Evolutionary conservation across 257 asterid species (phyloP), one percentile per base, ranked within the genome.

Genomic region (Jacaranda copaia): DNA sequence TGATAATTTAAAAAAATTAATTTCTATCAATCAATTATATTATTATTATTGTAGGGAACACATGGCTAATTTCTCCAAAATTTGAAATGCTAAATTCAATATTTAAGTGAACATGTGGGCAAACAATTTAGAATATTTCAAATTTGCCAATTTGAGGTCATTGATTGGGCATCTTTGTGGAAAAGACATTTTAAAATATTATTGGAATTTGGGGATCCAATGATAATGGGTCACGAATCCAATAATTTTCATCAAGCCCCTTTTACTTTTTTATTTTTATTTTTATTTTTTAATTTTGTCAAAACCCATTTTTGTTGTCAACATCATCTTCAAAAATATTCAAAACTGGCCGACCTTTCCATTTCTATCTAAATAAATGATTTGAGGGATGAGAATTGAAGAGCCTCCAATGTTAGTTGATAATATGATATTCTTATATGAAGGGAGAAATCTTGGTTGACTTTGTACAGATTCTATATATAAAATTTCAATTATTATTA

Each of bases 301-400:
- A 72, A 81, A 76, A 57, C 72, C 59, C 72, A 65, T 49, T 60
- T 52, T 68, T 69, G 76, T 79, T 84, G 61, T 25, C 40, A 74
- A 51, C 20, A 74, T 80, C 64, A 79, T 62, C 8, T 77, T 46
- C 72, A 61, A 19, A 49, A 82, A 4, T 4, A 83, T 85, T 87
- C 91, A 87, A 87, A 74, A 66, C 57, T 14, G 79, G 89, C 87
- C 82, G 61, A 76, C 83, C 85, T 77, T 25, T 82, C 70, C 79
- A 79, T 68, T 70, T 60, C 39, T 60, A 51, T 51, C 77, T 48
- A 40, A 40, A 16, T 9, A 67, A 11, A 59, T 49, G 32, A 25
- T 25, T 25, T 25, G n/a, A 68, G 71, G 78, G 51, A 40, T 19
- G 56, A 73, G 43, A 56, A 46, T 39, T 59, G 57, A 76, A 56